Evolutionary conservation across 306 rosid genomes (phyloP).

Genomic region (Cajanus cajan): DNA sequence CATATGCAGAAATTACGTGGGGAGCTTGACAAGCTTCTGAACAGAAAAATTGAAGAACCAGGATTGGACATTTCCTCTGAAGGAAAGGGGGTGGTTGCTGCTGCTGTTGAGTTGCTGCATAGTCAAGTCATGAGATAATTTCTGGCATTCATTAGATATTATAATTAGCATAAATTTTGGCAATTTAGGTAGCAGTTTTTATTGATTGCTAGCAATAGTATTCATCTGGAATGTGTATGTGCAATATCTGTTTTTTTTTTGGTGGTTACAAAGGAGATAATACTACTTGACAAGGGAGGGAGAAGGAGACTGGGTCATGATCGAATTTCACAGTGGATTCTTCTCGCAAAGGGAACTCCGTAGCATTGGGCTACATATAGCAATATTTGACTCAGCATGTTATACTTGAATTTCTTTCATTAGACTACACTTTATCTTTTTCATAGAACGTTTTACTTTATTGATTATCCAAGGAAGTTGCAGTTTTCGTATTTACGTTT

Average conservation of each 20-base stretch:
- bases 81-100: slow-evolving; percentile 84
- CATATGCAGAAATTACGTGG: slow-evolving; percentile 73
- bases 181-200: slow-evolving; percentile 29
- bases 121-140: slow-evolving; percentile 41
- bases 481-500: too few relatives aligned
- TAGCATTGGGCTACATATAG: not conserved
- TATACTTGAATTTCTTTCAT: not conserved
- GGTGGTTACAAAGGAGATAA: not conserved
- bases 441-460: too few relatives aligned
- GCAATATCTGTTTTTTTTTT: too few relatives aligned
- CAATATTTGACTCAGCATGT: not conserved
- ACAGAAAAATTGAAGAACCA: slow-evolving; percentile 79
- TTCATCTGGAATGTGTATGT: slow-evolving; percentile 17
- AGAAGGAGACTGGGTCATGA: not conserved
- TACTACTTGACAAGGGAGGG: not conserved
- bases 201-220: not conserved
- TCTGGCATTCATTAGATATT: not conserved
- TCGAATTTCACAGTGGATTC: not conserved
- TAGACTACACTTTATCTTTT: too few relatives aligned
- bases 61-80: slow-evolving; percentile 69
- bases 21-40: slow-evolving; percentile 86
- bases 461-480: too few relatives aligned
- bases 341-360: not conserved
- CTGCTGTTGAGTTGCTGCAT: slow-evolving; percentile 81
- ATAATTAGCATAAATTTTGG: slow-evolving; percentile 17